Base-by-base conservation (phyloP, 75 land plant species). In the Azolla pinnata region DNA sequence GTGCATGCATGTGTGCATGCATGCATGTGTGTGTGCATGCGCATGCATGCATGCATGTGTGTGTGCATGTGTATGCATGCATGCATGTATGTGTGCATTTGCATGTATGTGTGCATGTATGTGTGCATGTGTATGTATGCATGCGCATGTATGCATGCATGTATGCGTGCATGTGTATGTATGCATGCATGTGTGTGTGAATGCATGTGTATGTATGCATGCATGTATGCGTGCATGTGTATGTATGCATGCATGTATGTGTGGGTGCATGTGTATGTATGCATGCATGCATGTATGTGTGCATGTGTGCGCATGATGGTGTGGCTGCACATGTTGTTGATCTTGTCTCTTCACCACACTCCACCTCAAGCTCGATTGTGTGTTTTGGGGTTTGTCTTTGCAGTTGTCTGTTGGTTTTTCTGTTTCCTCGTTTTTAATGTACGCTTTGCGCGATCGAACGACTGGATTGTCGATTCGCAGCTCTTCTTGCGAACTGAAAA, bases 111-210 rank as follows among this genome's bases (percentile, higher is more conserved):
- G 21, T 48, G 21, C 19, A 18, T 48, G 21, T 48, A 18, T 48
- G 21, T 48, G 21, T 48, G 21, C 19, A 18, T 48, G 21, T 48
- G 21, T 48, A 18, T 48, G 21, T 48, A 18, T 48, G 21, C 19
- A 18, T 48, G 21, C 19, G 21, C 19, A 18, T 48, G 21, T 48
- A 20, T 48, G 51, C 19, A 20, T 48, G 51, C 19, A 20, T 48
- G 51, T 48, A 20, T 48, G 51, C 19, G 51, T 48, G 51, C 19
- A 20, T 48, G 51, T 48, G 51, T 48, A 20, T 48, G 21, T 20
- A 20, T 48, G 21, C 18, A 20, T 48, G 21, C 18, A 20, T 48
- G 21, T 20, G 51, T 48, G 21, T 48, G 51, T 48, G 21, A 12
- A 20, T 48, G 21, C 19, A 20, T 48, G 21, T 48, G 51, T 48